Evolutionary conservation across 805 yeast genomes (phyloP).

Genomic region (Nakazawaea wyomingensis): DNA sequence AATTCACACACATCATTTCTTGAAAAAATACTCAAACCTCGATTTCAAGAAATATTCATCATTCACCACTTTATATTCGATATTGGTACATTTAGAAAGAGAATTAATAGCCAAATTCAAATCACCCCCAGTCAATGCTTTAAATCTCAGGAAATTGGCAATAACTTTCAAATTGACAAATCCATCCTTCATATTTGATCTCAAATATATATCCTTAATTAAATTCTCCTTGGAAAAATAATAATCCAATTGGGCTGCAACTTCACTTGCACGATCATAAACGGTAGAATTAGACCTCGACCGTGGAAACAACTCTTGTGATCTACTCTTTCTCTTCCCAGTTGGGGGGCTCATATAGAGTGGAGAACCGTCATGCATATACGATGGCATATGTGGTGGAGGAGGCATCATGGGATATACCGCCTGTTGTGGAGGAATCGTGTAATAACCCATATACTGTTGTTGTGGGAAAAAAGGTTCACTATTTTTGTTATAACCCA

Average conservation of each 20-base stretch:
- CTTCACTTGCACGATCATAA: conserved; percentile 11
- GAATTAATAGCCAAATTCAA: conserved; percentile 28
- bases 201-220: conserved; percentile 72
- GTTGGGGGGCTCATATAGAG: not conserved
- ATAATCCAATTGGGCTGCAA: conserved; percentile 64
- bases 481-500: not conserved
- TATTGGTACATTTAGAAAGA: conserved; percentile 5
- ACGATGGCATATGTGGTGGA: conserved; percentile 1
- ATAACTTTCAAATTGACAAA: conserved; percentile 56
- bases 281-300: conserved; percentile 1
- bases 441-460: conserved; percentile 3
- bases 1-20: not conserved
- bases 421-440: conserved; percentile 1
- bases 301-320: not conserved
- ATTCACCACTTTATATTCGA: conserved; percentile 6
- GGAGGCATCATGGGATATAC: conserved; percentile 9
- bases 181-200: conserved; percentile 77
- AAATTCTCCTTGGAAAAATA: conserved; percentile 85
- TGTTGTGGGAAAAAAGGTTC: conserved; percentile 9
- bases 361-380: not conserved
- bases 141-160: conserved; percentile 68
- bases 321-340: not conserved
- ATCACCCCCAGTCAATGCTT: conserved; percentile 48
- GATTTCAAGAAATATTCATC: conserved; percentile 10
- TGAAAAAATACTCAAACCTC: conserved; percentile 8